Evolutionary conservation across 2,329 filamentous ascomycete species (phyloP), one percentile per base, ranked within the genome.

Genomic region (Apiospora malaysiana): DNA sequence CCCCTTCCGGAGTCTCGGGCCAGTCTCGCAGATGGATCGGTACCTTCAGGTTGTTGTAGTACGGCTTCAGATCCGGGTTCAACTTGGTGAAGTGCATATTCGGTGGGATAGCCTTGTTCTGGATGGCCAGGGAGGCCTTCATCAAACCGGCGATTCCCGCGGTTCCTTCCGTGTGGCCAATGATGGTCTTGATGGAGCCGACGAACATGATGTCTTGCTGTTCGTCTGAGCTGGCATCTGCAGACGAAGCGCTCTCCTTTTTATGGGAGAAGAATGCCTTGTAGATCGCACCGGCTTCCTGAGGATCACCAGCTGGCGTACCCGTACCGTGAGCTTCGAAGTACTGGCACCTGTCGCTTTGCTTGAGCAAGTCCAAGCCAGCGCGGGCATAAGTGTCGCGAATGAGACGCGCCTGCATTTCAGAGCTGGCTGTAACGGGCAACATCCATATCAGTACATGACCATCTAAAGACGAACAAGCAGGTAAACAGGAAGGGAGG

Each of bases 371-470:
- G 68, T 79, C 74, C 1, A 78, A 74, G 18, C 76, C 82, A 16
- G 81, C 78, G 23, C 71, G 72, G 1, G 59, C 68, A 70, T 83
- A 84, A 0, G 78, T 78, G 6, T 70, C 69, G 68, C 75, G 70
- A 63, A 82, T 82, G 8, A 81, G 69, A 1, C 68, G 70, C 18
- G 71, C 75, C 72, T 84, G 82, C 2, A 79, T 77, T 0, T 72
- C 56, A 0, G 56, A 49, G 56, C 72, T 83, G 0, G 85, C 85
- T 70, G 83, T 77, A 0, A 83, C 85, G 37, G 25, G 10, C 3
- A 21, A 32, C 25, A 63, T 21, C 9, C 16, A 21, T 16, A 6
- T 16, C 25, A 27, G 25, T n/a, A 43, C 21, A 42, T 45, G 16
- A 3, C 16, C 8, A 12, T 12, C 43, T n/a, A n/a, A n/a, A n/a